Base-by-base conservation (phyloP, 805 yeast genomes). In the Hanseniaspora meyeri region DNA sequence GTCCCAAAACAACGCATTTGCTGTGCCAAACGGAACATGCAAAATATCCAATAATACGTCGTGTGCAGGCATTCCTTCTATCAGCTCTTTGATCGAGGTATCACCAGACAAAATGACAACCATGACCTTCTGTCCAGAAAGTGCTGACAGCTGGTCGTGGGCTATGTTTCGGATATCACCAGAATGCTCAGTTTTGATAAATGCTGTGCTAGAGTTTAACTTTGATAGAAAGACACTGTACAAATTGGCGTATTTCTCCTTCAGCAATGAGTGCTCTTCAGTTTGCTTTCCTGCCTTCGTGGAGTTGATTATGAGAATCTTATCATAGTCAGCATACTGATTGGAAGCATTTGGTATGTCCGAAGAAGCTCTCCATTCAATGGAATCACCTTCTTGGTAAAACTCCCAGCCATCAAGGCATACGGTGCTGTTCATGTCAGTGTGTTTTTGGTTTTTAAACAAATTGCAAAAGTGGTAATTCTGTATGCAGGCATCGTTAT, bases 1-100 rank as follows among this genome's bases (percentile, higher is more conserved):
- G n/a, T 53, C 43, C 47, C 42, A 46, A 39, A 45, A 53, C 32
- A 53, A 32, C 5, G 57, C 57, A 20, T 53, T 53, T 8, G 57
- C 57, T 27, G 57, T 53, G 1, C 57, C 57, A 19, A 45, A 46
- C 2, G 57, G 57, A 17, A 53, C 51, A 17, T 42, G 34, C 20
- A 53, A 39, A 2, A 53, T 39, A 20, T 53, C 40, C 10, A 53
- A 16, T 2, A 3, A 9, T 12, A 49, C 37, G 3, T 36, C 40
- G 19, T 24, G 43, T 27, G 6, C 34, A 52, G 19, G 12, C 3
- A 36, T 16, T 10, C 51, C 57, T 31, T 53, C 49, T 14, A 53
- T 29, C 2, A 53, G 34, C 17, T 53, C 57, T 5, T 49, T 37
- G n/a, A 53, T 39, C 0, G 57, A 53, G 2, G 57, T 53, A 20